phyloP scores from a whole-genome alignment of 2,329 filamentous ascomycete species.

The Apiospora sp. region DNA sequence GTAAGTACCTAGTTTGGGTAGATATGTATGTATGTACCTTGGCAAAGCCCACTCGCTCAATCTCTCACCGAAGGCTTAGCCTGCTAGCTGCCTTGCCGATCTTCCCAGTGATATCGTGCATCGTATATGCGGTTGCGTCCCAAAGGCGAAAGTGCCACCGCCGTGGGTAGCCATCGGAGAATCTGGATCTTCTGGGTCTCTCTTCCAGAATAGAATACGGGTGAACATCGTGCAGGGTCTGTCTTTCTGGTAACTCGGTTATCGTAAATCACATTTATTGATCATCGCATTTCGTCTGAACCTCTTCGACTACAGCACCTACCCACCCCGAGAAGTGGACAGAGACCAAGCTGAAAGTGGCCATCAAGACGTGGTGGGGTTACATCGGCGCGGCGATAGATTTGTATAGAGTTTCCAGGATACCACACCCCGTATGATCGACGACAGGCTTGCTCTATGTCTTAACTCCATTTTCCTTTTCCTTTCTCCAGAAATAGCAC shows the following conservation, averaged over 20 bases:
- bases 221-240: neutral
- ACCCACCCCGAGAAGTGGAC: neutral
- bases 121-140: constrained; percentile 14
- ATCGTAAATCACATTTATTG: neutral
- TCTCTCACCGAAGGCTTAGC: constrained; percentile 19
- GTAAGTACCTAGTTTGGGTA: too few relatives aligned
- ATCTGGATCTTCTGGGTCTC: neutral
- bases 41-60: neutral
- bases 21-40: too few relatives aligned
- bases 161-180: neutral
- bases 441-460: neutral
- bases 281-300: neutral
- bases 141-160: neutral
- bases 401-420: constrained; percentile 11
- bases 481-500: neutral
- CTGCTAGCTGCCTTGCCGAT: constrained; percentile 11
- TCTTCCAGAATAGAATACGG: neutral
- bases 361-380: neutral
- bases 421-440: constrained; percentile 17
- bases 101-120: neutral
- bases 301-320: neutral
- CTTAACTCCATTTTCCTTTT: neutral
- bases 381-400: constrained; percentile 6
- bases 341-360: neutral
- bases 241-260: neutral